Evolutionary conservation across 257 asterid genomes (phyloP), one percentile per base, ranked within the genome.

Genomic region (Solanum paucissectum): DNA sequence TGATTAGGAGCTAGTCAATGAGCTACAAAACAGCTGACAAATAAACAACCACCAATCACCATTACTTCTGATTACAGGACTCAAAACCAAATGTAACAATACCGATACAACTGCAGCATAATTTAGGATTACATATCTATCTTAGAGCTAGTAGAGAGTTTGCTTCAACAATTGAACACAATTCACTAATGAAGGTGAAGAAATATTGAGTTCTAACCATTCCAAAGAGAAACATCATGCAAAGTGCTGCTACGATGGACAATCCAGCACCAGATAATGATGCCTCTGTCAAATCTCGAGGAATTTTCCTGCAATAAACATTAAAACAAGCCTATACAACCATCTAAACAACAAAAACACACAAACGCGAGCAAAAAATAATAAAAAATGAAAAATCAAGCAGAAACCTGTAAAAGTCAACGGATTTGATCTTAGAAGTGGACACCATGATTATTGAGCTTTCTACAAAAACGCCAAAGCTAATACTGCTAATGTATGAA

Each of bases 231-330:
- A 96, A 92, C 89, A 93, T 89, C 98, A 97, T 95, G 88, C 88
- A 90, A 83, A 97, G 83, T 86, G 98, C 98, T 62, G 98, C 99
- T 86, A 93, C 27, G 66, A 97, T 93, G 90, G 99, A 95, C 93
- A 97, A 87, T 66, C 98, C 98, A 92, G 98, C 98, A 89, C 98
- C 99, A 40, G 98, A 94, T 83, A 97, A 84, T 18, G 98, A 97
- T 87, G 99, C 98, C 90, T 97, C 98, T 5, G 98, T 96, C 94
- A 96, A 92, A 89, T 95, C 97, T 87, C 98, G 92, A 9, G 98
- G 97, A 34, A 93, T 94, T 92, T 97, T 97, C 93, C 99, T 96
- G 98, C 88, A 93, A 88, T 88, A 60, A 89, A 86, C 87, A 29
- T 11, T 32, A 84, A 69, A 60, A 23, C 23, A 58, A 64, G 23